phyloP scores from a whole-genome alignment of 2,329 filamentous ascomycete species.

The Sporothrix humicola region DNA sequence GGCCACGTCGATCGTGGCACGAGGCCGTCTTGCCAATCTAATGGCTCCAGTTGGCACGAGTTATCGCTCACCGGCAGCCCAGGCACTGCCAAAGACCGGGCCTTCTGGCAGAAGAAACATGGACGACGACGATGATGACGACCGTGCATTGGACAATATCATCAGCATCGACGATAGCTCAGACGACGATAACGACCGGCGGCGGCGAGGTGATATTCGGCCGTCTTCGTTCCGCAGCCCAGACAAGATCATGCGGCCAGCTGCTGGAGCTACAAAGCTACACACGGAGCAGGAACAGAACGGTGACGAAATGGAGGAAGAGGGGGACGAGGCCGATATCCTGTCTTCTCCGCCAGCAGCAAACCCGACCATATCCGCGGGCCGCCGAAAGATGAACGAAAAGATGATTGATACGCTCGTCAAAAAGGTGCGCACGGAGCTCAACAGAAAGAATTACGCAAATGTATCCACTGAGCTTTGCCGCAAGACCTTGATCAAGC shows the following conservation, averaged over 20 bases:
- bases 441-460: constrained; percentile 31
- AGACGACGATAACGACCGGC: constrained; percentile 56
- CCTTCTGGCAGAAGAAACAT: background rate
- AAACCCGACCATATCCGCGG: background rate
- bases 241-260: background rate
- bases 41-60: constrained; percentile 79
- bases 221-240: constrained; percentile 61
- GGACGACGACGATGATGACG: constrained; percentile 33
- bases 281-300: background rate
- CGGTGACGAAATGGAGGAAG: no score
- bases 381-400: constrained; percentile 32
- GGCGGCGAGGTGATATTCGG: constrained; percentile 65
- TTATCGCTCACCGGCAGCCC: constrained; percentile 60
- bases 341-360: background rate
- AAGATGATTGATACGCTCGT: constrained; percentile 31
- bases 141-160: constrained; percentile 43
- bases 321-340: background rate
- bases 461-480: constrained; percentile 23
- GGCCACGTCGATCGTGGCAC: constrained; percentile 25
- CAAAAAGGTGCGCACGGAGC: constrained; percentile 29
- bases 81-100: constrained; percentile 27
- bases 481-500: constrained; percentile 31
- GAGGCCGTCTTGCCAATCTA: constrained; percentile 58
- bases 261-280: constrained; percentile 21
- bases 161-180: constrained; percentile 60